Percentiles rank a stretch among this genome's conserved stretches.
Conservation (phyloP, 2,329 filamentous ascomycete genomes). For the Neofusicoccum umdonicola region DNA sequence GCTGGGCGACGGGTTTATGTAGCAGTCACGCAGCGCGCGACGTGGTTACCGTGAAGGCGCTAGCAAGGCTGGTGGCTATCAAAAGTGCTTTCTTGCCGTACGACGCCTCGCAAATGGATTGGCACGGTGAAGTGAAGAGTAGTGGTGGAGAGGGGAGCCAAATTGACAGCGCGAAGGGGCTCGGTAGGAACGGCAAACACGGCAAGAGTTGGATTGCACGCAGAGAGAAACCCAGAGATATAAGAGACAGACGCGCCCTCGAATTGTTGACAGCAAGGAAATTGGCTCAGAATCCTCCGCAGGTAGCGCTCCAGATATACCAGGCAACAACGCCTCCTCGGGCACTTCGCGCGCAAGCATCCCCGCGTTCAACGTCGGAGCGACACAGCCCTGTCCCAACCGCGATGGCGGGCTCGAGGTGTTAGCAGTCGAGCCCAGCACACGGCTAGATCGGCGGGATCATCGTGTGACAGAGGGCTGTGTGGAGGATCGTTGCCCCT, state of each 20-base stretch:
- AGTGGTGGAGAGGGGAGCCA: neutral
- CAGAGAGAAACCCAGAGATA: neutral
- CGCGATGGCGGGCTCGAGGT: neutral
- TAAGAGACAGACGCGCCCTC: neutral
- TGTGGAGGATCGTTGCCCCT: constrained; percentile 9
- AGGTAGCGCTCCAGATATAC: neutral
- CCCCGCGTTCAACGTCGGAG: neutral
- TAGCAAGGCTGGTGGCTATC: neutral
- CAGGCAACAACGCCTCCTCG: neutral
- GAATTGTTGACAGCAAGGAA: neutral
- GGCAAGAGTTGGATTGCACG: neutral
- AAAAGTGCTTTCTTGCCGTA: neutral
- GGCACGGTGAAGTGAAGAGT: neutral
- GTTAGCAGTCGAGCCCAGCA: neutral
- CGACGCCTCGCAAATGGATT: neutral
- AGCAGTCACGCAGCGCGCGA: neutral
- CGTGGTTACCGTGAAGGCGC: neutral
- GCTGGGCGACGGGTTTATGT: neutral
- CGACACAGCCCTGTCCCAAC: neutral
- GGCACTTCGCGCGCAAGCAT: neutral
- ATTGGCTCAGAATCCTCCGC: neutral
- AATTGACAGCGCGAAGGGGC: neutral
- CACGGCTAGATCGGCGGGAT: neutral
- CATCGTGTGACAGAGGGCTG: neutral
- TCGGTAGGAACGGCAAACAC: neutral